Conservation (phyloP, 306 rosid genomes). For the Vicia faba region DNA sequence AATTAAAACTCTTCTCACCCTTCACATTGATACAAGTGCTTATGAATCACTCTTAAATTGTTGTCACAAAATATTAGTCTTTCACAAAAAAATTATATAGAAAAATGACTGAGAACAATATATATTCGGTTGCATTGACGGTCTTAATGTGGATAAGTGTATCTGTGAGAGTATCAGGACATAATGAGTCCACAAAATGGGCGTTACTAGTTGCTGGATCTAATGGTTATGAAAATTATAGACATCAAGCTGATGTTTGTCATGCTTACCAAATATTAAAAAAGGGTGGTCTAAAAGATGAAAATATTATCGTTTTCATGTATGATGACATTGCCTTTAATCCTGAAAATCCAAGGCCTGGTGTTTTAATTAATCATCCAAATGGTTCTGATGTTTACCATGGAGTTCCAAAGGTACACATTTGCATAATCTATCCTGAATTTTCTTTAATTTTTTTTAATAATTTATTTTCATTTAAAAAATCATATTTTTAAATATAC, state of each 20-base stretch:
- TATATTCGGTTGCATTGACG: not conserved
- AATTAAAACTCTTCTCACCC: no score
- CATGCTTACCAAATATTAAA: slow-evolving; percentile 43
- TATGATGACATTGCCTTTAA: slow-evolving; percentile 38
- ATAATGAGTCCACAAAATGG: slow-evolving; percentile 14
- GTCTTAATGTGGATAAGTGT: not conserved
- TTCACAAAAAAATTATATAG: not conserved
- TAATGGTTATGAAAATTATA: slow-evolving; percentile 4
- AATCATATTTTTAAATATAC: no score
- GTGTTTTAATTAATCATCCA: slow-evolving; percentile 37
- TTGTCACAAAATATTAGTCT: not conserved
- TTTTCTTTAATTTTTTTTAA: no score
- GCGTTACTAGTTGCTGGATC: slow-evolving; percentile 44
- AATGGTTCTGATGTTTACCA: slow-evolving; percentile 35
- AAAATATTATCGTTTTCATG: slow-evolving; percentile 44
- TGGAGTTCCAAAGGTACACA: slow-evolving; percentile 42
- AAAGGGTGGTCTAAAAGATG: slow-evolving; percentile 37
- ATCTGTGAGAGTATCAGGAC: not conserved
- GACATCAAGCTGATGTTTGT: slow-evolving; percentile 49
- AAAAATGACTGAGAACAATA: slow-evolving; percentile 4
- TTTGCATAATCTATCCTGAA: not conserved
- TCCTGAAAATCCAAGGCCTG: slow-evolving; percentile 22
- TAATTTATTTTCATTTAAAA: no score
- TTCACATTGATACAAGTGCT: not conserved
- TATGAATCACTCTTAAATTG: not conserved